Evolutionary conservation across 2,329 filamentous ascomycete species (phyloP).

Genomic region (Fusarium pseudoanthophilum): DNA sequence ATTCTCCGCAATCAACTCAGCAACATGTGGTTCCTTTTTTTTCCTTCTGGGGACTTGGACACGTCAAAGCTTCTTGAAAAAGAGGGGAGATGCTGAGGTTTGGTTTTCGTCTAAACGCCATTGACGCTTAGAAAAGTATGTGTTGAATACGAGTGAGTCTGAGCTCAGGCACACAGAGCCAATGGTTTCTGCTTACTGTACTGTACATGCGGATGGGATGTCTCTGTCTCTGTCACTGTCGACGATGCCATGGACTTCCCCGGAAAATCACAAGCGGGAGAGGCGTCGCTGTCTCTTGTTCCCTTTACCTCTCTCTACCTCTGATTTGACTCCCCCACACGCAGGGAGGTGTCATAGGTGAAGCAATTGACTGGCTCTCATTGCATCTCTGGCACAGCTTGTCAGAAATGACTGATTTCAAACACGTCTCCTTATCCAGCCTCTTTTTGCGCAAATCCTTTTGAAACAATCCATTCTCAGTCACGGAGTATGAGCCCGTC

Average conservation of each 20-base stretch:
- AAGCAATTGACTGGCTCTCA: conserved; percentile 5
- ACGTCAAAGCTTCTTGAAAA: conserved; percentile 18
- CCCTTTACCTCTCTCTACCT: conserved; percentile 1
- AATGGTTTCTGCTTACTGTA: background rate
- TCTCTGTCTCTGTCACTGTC: background rate
- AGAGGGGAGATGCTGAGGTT: background rate
- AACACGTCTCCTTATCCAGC: conserved; percentile 14
- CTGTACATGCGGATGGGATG: background rate
- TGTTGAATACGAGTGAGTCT: conserved; percentile 3
- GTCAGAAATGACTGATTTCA: conserved; percentile 28
- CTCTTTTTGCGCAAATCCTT: conserved; percentile 7
- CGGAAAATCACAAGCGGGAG: conserved; percentile 39
- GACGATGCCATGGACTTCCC: conserved; percentile 25
- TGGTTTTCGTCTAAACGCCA: conserved; percentile 34
- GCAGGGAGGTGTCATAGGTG: conserved; percentile 17
- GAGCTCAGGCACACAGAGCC: conserved; percentile 19
- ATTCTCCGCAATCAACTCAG: conserved; percentile 24
- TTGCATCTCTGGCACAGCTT: conserved; percentile 1
- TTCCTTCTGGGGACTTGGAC: conserved; percentile 9
- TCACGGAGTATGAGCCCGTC: background rate
- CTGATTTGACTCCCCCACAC: conserved; percentile 4
- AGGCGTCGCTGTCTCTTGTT: conserved; percentile 41
- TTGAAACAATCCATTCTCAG: conserved; percentile 14
- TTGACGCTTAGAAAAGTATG: conserved; percentile 32
- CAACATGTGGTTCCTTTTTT: conserved; percentile 11